Conservation (phyloP, 148 eudicot species). For the Spergularia bocconei region DNA sequence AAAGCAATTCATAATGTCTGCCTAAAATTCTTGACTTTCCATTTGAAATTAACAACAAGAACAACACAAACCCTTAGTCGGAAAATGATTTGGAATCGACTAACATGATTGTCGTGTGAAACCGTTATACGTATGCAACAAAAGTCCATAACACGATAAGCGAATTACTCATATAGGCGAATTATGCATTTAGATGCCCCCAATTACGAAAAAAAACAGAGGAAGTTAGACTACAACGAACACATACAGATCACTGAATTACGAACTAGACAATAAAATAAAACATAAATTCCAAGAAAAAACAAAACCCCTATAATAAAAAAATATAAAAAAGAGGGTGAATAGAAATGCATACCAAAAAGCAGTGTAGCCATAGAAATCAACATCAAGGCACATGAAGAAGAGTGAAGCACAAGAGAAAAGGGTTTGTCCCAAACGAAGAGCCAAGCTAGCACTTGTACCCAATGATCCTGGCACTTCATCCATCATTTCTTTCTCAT, state of each 20-base stretch:
- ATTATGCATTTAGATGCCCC: too few species aligned
- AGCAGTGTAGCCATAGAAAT: conserved; percentile 68
- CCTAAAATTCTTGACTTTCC: not conserved
- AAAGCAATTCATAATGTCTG: not conserved
- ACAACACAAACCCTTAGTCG: too few species aligned
- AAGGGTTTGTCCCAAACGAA: conserved; percentile 61
- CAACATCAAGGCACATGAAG: conserved; percentile 72
- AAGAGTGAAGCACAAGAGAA: conserved; percentile 73
- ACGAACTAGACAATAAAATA: not conserved
- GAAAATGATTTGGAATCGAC: too few species aligned
- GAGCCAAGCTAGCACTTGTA: conserved; percentile 70
- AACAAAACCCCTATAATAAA: not conserved
- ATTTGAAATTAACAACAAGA: not conserved
- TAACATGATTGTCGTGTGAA: too few species aligned
- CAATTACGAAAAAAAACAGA: too few species aligned
- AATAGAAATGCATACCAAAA: conserved; percentile 46
- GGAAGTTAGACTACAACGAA: too few species aligned
- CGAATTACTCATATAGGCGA: too few species aligned
- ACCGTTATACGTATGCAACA: too few species aligned
- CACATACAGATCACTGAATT: not conserved
- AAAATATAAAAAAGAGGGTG: not conserved
- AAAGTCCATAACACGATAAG: too few species aligned
- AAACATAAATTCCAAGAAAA: not conserved
- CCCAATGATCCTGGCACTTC: conserved; percentile 71
- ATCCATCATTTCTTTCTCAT: conserved; percentile 37